Conservation (phyloP, 371 early-diverging fungal species). For the Sporodiniella umbellata region DNA sequence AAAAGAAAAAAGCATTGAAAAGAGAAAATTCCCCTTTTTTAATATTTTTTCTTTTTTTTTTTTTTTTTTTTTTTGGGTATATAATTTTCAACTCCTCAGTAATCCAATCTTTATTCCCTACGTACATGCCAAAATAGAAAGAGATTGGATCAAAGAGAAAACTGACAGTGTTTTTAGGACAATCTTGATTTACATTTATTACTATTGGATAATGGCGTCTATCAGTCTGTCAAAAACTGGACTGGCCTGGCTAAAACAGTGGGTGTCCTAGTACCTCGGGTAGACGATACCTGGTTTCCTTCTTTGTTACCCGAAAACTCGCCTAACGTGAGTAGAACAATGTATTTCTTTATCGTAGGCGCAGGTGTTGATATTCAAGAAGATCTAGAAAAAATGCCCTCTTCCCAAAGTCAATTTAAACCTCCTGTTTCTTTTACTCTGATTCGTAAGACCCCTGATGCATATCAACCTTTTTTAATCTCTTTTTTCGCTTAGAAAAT, state of each 20-base stretch:
- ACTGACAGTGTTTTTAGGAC: too few relatives aligned
- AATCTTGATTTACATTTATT: conserved; percentile 29
- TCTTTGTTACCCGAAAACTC: conserved; percentile 16
- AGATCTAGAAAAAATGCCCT: conserved; percentile 28
- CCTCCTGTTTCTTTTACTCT: conserved; percentile 29
- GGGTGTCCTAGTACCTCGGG: conserved; percentile 25
- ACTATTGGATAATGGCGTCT: conserved; percentile 10
- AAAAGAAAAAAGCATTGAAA: conserved; percentile 1
- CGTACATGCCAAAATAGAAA: conserved; percentile 23
- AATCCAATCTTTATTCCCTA: conserved; percentile 21
- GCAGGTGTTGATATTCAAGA: conserved; percentile 20
- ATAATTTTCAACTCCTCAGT: conserved; percentile 6
- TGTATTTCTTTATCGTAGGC: conserved; percentile 28
- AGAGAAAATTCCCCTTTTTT: too few relatives aligned
- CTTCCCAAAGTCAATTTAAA: conserved; percentile 24
- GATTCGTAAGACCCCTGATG: conserved; percentile 32
- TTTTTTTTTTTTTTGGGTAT: neutral
- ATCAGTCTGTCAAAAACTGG: conserved; percentile 25
- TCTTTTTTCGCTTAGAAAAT: conserved; percentile 22
- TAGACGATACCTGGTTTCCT: conserved; percentile 39
- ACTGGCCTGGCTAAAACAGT: conserved; percentile 9
- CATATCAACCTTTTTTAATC: neutral
- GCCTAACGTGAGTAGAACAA: conserved; percentile 23
- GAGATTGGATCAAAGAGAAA: too few relatives aligned
- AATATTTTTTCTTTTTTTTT: neutral